A percentile compares a stretch with the other conserved stretches of the same genome.
These are phyloP conservation scores for Phytophthora pini DNA, from an alignment of 352 stramenopile genomes.

Conservation along the genomic window DNA sequence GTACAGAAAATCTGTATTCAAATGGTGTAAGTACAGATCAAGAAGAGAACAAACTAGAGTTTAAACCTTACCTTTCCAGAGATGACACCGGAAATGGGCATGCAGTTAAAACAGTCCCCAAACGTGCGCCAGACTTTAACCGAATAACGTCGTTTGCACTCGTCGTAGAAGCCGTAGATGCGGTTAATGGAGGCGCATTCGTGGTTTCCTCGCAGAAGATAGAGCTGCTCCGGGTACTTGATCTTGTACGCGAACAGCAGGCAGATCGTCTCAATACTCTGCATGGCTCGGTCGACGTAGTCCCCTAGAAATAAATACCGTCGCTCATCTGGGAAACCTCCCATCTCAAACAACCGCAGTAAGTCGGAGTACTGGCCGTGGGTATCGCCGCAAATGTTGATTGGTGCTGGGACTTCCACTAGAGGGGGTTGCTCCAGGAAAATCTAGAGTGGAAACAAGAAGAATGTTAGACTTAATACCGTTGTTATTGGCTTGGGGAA, in stretches of 20 bases:
- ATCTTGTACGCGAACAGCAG: conserved; percentile 99
- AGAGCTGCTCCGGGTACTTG: conserved; percentile 98
- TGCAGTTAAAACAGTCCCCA: conserved; percentile 98
- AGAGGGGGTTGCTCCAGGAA: conserved; percentile 95
- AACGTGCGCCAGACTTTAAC: conserved; percentile 96
- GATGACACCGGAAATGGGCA: conserved; percentile 96
- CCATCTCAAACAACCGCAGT: conserved; percentile 95
- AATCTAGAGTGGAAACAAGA: conserved; percentile 40
- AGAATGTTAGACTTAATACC: conserved; percentile 1
- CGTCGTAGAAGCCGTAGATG: conserved; percentile 99
- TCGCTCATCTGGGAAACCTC: conserved; percentile 88
- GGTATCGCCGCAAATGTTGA: conserved; percentile 98
- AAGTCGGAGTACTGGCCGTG: conserved; percentile 99
- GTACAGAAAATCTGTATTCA: conserved; percentile 96
- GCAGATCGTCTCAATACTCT: conserved; percentile 98
- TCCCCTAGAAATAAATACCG: conserved; percentile 85
- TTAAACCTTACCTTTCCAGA: conserved; percentile 86
- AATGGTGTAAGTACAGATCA: not conserved
- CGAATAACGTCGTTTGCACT: conserved; percentile 96
- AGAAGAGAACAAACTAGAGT: not conserved
- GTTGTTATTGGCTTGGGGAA: not conserved
- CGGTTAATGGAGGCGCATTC: conserved; percentile 98
- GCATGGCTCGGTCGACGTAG: conserved; percentile 96
- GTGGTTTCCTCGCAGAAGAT: conserved; percentile 98
- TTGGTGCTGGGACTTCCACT: conserved; percentile 94